A percentile compares a stretch with the other conserved stretches of the same genome.
Evolutionary conservation across 139 green algal genomes (phyloP).

Genomic region (Asterochloris erici): DNA sequence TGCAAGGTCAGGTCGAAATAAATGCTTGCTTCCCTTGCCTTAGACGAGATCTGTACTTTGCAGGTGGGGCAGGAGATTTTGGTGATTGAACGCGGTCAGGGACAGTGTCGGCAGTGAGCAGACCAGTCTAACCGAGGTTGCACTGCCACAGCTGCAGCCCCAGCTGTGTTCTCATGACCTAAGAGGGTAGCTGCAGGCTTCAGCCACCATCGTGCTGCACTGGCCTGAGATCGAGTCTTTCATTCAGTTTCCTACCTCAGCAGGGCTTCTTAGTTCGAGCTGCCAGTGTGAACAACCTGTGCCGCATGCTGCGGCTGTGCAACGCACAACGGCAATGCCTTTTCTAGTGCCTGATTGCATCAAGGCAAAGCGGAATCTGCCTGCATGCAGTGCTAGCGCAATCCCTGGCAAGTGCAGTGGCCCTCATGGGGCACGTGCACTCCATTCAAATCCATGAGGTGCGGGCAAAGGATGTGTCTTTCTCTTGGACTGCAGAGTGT

Average conservation of each 20-base stretch:
- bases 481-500: too few species aligned
- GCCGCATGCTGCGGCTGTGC: not conserved
- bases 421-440: slow-evolving; percentile 77
- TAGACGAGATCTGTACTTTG: fast-evolving
- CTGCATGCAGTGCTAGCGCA: slow-evolving; percentile 64
- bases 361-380: slow-evolving; percentile 8
- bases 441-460: slow-evolving; percentile 95
- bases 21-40: too few species aligned
- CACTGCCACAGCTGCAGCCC: too few species aligned
- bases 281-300: not conserved
- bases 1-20: too few species aligned
- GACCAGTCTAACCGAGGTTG: too few species aligned
- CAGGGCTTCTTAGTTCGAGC: not conserved
- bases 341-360: not conserved
- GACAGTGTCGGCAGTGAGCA: too few species aligned
- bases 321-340: not conserved
- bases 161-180: too few species aligned
- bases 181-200: too few species aligned
- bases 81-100: too few species aligned
- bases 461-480: too few species aligned
- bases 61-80: too few species aligned
- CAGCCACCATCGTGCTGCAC: too few species aligned
- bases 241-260: not conserved
- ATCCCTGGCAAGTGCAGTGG: slow-evolving; percentile 83
- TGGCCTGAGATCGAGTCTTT: not conserved